Evolutionary conservation across 352 stramenopile species (phyloP), one percentile per base, ranked within the genome.

Genomic region (Phytophthora quininea): DNA sequence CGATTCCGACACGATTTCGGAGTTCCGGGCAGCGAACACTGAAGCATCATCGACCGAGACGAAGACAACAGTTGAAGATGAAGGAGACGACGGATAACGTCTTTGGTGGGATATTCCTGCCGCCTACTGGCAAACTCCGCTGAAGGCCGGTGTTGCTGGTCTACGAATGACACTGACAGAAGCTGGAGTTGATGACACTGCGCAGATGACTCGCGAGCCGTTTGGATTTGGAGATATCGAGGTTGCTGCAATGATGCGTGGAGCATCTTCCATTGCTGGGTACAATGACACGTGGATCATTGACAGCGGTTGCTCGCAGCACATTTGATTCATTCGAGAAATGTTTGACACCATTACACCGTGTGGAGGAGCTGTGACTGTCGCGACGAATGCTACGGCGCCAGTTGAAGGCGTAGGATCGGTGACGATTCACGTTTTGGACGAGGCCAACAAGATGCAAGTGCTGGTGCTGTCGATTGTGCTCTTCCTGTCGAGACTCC

Each of bases 241-340:
- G 10, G 5, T 11, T 11, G 35, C 5, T 40, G 10, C 35, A 11
- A 10, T 40, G 35, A 40, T 40, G 35, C 10, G 35, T 5, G 35
- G 35, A 40, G 35, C 35, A 10, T 10, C 35, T 10, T 40, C 35
- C 5, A 10, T 40, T 40, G 35, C 35, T 40, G 35, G 10, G 10
- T 40, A 40, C 35, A 10, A 5, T 40, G 35, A 40, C 6, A 48
- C 24, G 27, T 49, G 32, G 51, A 51, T 67, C 35, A 54, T 67
- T 30, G 51, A 61, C 51, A 56, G 33, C 30, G 51, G 43, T 0
- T 61, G 51, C 24, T 60, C 59, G 14, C 42, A 61, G 50, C 51
- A 56, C 29, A 60, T 67, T 42, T 27, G 59, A 19, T 51, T 33
- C 33, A 32, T 45, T 1, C 4, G 31, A 37, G 32, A 47, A 3